Percentiles rank a stretch among this genome's conserved stretches.
Conservation (phyloP, 176 grass and related monocot genomes). For the Panicum miliaceum region DNA sequence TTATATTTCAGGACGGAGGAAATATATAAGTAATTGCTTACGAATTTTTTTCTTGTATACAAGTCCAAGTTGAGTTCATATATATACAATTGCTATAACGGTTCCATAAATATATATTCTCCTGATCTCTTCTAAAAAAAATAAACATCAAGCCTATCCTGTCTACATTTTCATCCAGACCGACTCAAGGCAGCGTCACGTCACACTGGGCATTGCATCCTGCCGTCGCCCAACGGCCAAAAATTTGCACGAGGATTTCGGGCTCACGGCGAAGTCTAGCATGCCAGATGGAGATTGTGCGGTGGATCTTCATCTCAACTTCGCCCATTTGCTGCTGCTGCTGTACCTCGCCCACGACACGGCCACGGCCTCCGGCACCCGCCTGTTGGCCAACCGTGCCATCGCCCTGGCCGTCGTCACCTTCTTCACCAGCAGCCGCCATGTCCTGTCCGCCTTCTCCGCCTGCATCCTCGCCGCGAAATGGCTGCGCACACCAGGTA, state of each 20-base stretch:
- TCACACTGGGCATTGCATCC: background rate
- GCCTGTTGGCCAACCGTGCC: slow-evolving; percentile 47
- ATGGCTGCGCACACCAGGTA: slow-evolving; percentile 37
- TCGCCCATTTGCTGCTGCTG: slow-evolving; percentile 24
- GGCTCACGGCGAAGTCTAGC: background rate
- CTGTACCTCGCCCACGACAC: slow-evolving; percentile 47
- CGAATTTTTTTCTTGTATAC: too few relatives aligned
- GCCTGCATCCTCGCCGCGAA: slow-evolving; percentile 55
- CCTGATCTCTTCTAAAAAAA: too few relatives aligned
- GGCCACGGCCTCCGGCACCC: slow-evolving; percentile 42
- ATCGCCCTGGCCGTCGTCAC: slow-evolving; percentile 54
- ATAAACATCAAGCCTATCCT: too few relatives aligned
- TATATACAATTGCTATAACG: too few relatives aligned
- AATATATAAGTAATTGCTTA: too few relatives aligned
- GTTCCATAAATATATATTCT: too few relatives aligned
- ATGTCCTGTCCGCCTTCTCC: slow-evolving; percentile 67
- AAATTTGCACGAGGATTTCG: background rate
- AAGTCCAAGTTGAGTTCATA: too few relatives aligned
- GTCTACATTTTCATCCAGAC: too few relatives aligned
- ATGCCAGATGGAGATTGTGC: background rate
- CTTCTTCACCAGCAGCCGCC: slow-evolving; percentile 76
- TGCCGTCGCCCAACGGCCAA: background rate
- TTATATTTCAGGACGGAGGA: too few relatives aligned
- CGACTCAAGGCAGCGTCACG: background rate
- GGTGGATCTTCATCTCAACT: background rate